A percentile compares a stretch with the other conserved stretches of the same genome.
phyloP scores from a whole-genome alignment of 2,329 filamentous ascomycete genomes.

The Cladophialophora chaetospira region DNA sequence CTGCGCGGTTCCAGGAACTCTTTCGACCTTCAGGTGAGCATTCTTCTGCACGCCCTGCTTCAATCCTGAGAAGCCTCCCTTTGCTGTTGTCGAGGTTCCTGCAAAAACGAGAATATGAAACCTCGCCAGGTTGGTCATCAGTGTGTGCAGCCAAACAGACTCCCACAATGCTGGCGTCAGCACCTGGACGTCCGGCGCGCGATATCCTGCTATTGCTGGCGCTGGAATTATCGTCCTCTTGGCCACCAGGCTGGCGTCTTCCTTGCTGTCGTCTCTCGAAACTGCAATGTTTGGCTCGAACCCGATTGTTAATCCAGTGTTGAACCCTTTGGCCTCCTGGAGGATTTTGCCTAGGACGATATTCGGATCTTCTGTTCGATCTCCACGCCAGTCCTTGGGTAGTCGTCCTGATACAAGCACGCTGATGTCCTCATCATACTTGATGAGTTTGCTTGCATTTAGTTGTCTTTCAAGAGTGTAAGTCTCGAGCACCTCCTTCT shows the following conservation, averaged over 20 bases:
- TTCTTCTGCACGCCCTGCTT: slow-evolving; percentile 79
- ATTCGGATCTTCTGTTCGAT: slow-evolving; percentile 34
- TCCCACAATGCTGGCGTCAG: slow-evolving; percentile 32
- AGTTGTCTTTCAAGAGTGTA: slow-evolving; percentile 38
- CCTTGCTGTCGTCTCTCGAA: slow-evolving; percentile 9
- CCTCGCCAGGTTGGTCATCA: slow-evolving; percentile 32
- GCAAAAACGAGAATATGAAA: slow-evolving; percentile 35
- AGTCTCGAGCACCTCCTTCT: slow-evolving; percentile 34
- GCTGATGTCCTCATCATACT: slow-evolving; percentile 37
- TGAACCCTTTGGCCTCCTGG: slow-evolving; percentile 34
- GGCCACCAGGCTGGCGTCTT: slow-evolving; percentile 9
- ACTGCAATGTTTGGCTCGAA: slow-evolving; percentile 33
- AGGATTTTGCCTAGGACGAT: slow-evolving; percentile 34
- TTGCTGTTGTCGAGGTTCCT: slow-evolving; percentile 22
- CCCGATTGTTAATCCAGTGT: slow-evolving; percentile 35
- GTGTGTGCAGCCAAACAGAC: slow-evolving; percentile 29
- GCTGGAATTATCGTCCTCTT: slow-evolving; percentile 27
- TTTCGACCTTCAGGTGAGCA: slow-evolving; percentile 58
- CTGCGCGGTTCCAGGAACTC: slow-evolving; percentile 1
- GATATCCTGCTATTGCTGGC: slow-evolving; percentile 32
- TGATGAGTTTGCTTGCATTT: slow-evolving; percentile 37
- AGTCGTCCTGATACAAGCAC: slow-evolving; percentile 35
- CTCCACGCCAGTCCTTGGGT: slow-evolving; percentile 39
- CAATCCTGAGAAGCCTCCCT: slow-evolving; percentile 65
- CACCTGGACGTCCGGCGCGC: slow-evolving; percentile 33